Evolutionary conservation across 768 basidiomycete genomes (phyloP), one percentile per base, ranked within the genome.

Genomic region (Kwoniella mangroviensis): DNA sequence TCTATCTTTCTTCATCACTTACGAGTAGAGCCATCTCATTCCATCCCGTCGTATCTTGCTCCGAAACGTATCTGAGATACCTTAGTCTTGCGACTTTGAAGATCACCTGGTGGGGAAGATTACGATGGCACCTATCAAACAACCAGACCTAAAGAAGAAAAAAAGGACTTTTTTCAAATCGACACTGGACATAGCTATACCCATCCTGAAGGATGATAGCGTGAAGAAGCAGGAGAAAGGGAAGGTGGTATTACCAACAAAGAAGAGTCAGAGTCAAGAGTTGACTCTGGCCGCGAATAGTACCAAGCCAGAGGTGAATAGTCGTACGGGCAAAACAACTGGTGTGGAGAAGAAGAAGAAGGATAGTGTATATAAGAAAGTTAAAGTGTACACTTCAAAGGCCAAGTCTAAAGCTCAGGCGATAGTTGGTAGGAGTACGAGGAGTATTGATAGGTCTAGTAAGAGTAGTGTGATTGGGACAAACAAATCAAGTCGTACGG

Each of bases 81-180:
- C 9, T 7, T 57, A 4, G 11, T 26, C 56, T 26, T 17, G 5
- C 17, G 56, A 58, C 3, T 0, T 22, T 17, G n/a, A 21, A 28
- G 12, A 17, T 15, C n/a, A 26, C 58, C 4, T 34, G 21, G 41
- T 22, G 22, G 15, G 9, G 5, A 58, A 3, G 22, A 21, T 41
- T 41, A 41, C 6, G 3, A 60, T 60, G 58, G 58, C 58, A 60
- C 58, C 58, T 60, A 40, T 63, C 12, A 52, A 63, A 52, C 62
- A 15, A 10, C 17, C 51, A 26, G 26, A 34, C 22, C 26, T 12
- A 10, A 65, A 24, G 21, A 66, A 66, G 11, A 57, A 59, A 11
- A 67, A 53, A 52, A 24, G 65, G 9, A 58, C 65, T 2, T 67
- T 67, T 24, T 67, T 67, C 43, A 9, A 21, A 41, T 58, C 55